Conservation (phyloP, 176 grass and related monocot genomes). For the Chloris gayana region DNA sequence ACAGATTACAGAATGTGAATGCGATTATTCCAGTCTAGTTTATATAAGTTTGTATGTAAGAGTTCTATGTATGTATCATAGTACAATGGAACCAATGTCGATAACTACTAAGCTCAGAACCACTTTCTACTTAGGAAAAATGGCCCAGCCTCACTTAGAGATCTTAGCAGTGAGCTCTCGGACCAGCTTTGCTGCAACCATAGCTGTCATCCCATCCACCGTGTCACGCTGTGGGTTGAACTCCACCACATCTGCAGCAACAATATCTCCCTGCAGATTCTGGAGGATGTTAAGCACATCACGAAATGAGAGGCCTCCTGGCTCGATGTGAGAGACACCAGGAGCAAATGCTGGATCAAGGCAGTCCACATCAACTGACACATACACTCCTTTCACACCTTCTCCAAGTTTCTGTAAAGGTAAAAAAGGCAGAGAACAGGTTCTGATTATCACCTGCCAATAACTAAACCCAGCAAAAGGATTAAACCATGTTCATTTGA, state of each 20-base stretch:
- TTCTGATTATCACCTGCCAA: neutral
- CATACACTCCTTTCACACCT: constrained; percentile 90
- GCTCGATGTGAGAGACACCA: constrained; percentile 93
- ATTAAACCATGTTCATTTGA: neutral
- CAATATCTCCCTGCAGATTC: constrained; percentile 83
- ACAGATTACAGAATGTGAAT: neutral
- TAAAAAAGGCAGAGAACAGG: neutral
- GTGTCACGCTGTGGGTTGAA: constrained; percentile 98
- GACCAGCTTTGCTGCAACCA: constrained; percentile 95
- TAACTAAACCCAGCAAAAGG: neutral
- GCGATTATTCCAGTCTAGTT: neutral
- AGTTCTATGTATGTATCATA: neutral
- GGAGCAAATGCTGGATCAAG: constrained; percentile 95
- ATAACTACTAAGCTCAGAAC: neutral
- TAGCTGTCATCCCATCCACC: constrained; percentile 95
- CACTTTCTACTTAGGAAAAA: neutral
- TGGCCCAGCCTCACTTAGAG: constrained; percentile 57
- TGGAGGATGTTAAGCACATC: constrained; percentile 97
- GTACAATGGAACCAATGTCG: neutral
- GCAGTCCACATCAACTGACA: constrained; percentile 90
- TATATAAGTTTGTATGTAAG: constrained; percentile 5
- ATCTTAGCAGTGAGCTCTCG: constrained; percentile 95
- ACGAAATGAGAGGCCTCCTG: constrained; percentile 91
- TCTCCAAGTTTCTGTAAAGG: constrained; percentile 88
- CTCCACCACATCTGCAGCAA: constrained; percentile 89